Conservation (phyloP, 1,284 basidiomycete species). For the Moesziomyces parantarcticus region DNA sequence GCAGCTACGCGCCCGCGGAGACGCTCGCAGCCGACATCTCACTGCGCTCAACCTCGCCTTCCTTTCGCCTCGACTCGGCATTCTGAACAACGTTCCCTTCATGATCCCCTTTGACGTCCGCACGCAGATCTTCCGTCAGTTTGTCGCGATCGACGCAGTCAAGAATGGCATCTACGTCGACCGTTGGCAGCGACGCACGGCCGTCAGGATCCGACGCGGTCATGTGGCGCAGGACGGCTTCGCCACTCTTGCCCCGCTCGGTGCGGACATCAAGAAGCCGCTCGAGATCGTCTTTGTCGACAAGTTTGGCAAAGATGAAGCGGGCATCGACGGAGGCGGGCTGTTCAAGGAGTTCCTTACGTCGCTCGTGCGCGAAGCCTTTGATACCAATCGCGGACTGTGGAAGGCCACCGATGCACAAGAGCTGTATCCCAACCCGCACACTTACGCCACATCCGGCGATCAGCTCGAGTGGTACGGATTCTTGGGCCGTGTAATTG, state of each 20-base stretch:
- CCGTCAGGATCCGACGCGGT: slow-evolving; percentile 78
- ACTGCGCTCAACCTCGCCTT: slow-evolving; percentile 77
- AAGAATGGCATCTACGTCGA: slow-evolving; percentile 35
- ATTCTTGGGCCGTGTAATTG: slow-evolving; percentile 91
- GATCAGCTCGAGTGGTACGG: slow-evolving; percentile 80
- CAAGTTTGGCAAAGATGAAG: slow-evolving; percentile 85
- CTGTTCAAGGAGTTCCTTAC: slow-evolving; percentile 99
- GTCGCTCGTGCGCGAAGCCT: slow-evolving; percentile 80
- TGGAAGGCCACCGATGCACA: slow-evolving; percentile 91
- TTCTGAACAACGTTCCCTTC: slow-evolving; percentile 96
- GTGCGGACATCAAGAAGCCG: slow-evolving; percentile 80
- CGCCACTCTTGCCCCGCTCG: slow-evolving; percentile 74
- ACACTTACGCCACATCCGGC: slow-evolving; percentile 57
- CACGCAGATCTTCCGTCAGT: slow-evolving; percentile 80
- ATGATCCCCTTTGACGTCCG: slow-evolving; percentile 92
- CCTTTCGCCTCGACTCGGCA: slow-evolving; percentile 83
- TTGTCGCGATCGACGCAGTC: slow-evolving; percentile 50
- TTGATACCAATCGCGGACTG: slow-evolving; percentile 91
- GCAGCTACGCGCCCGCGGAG: slow-evolving; percentile 26
- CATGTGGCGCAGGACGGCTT: slow-evolving; percentile 89
- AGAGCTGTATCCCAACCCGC: slow-evolving; percentile 94
- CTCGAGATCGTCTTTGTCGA: slow-evolving; percentile 91
- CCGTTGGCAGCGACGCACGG: slow-evolving; percentile 29
- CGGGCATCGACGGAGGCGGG: slow-evolving; percentile 94
- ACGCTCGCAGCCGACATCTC: slow-evolving; percentile 33